A percentile compares a stretch with the other conserved stretches of the same genome.
Conservation (phyloP, 805 yeast genomes). For the Saccharomycopsis oosterbeekiorum region DNA sequence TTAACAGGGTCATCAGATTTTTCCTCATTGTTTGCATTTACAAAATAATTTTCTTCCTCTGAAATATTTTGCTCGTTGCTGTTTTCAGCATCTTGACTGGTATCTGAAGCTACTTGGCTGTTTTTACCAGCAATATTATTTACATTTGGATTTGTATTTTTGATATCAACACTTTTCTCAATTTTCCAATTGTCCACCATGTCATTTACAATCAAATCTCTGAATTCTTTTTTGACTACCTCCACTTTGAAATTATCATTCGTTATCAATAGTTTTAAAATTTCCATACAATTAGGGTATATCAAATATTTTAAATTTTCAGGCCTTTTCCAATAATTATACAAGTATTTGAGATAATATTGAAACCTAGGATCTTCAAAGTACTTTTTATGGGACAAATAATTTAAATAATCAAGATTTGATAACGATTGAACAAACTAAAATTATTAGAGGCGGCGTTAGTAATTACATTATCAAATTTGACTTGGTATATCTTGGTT, state of each 20-base stretch:
- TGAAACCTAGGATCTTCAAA: slow-evolving; percentile 53
- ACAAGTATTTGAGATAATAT: slow-evolving; percentile 53
- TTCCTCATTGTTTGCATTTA: background rate
- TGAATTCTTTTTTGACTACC: slow-evolving; percentile 15
- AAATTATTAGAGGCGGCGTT: background rate
- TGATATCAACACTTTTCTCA: slow-evolving; percentile 11
- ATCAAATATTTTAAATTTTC: slow-evolving; percentile 55
- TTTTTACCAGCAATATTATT: background rate
- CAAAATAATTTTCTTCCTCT: background rate
- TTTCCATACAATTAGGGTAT: slow-evolving; percentile 67
- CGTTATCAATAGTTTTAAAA: slow-evolving; percentile 39
- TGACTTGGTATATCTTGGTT: no score
- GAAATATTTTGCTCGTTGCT: background rate
- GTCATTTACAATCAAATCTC: slow-evolving; percentile 10
- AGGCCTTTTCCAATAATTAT: slow-evolving; percentile 63
- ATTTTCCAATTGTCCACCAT: slow-evolving; percentile 18
- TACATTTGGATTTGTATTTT: background rate
- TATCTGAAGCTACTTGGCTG: background rate
- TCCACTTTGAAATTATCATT: slow-evolving; percentile 12
- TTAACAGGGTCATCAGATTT: background rate
- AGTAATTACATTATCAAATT: background rate
- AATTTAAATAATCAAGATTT: slow-evolving; percentile 64
- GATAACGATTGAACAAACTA: slow-evolving; percentile 71
- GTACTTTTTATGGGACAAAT: slow-evolving; percentile 63
- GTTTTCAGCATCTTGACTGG: background rate